A percentile compares a stretch with the other conserved stretches of the same genome.
Evolutionary conservation across 176 grass and related monocot species (phyloP).

Genomic region (Oryza meyeriana): DNA sequence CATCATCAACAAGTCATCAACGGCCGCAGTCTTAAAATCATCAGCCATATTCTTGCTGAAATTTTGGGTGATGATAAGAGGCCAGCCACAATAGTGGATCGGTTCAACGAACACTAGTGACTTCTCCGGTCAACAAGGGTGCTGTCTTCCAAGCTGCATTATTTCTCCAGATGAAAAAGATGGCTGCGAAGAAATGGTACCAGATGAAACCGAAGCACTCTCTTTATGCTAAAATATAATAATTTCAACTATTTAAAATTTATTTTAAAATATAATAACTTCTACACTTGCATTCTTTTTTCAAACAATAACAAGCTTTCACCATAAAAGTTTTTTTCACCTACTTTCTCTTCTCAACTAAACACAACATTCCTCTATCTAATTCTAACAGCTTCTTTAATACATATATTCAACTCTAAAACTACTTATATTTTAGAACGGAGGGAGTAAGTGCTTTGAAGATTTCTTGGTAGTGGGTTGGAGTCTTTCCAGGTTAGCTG

Average conservation of each 20-base stretch:
- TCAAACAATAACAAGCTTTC: too few species aligned
- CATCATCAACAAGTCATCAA: background rate
- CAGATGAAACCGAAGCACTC: background rate
- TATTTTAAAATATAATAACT: too few species aligned
- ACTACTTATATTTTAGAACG: too few species aligned
- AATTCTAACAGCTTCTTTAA: too few species aligned
- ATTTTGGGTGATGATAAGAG: background rate
- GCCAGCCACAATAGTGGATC: constrained; percentile 17
- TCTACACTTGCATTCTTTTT: too few species aligned
- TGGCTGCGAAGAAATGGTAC: background rate
- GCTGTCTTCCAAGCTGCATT: constrained; percentile 22
- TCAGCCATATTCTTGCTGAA: background rate
- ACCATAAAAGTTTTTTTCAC: too few species aligned
- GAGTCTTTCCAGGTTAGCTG: background rate
- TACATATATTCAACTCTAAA: too few species aligned
- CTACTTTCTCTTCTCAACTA: too few species aligned
- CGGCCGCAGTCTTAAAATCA: background rate
- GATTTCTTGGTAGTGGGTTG: background rate
- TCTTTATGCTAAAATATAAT: too few species aligned
- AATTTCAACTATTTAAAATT: too few species aligned
- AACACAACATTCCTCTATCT: too few species aligned
- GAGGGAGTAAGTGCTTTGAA: background rate
- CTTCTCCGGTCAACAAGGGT: constrained; percentile 25
- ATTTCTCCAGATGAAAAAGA: background rate
- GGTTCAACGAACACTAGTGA: constrained; percentile 33